Evolutionary conservation across 257 asterid species (phyloP).

Genomic region (Gynochthodes officinalis): DNA sequence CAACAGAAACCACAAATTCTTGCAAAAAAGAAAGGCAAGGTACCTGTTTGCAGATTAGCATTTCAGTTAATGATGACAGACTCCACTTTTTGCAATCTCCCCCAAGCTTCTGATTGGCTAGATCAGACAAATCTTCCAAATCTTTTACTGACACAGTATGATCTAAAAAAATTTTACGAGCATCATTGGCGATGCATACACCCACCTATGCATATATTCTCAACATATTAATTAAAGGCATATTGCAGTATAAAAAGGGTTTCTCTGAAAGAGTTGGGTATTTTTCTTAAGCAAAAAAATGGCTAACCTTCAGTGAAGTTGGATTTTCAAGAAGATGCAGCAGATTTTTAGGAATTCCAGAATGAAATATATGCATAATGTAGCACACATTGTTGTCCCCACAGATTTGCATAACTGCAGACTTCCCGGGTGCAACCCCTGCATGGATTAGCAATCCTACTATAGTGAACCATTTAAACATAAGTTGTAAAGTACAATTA

Average conservation of each 20-base stretch:
- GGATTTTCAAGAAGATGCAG: constrained; percentile 68
- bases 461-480: constrained; percentile 16
- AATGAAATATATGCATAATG: constrained; percentile 73
- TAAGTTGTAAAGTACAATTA: not conserved
- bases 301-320: constrained; percentile 57
- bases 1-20: not conserved
- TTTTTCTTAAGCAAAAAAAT: not conserved
- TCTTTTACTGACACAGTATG: constrained; percentile 49
- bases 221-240: constrained; percentile 9
- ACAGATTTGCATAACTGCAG: constrained; percentile 90
- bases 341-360: constrained; percentile 70
- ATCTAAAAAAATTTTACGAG: constrained; percentile 51
- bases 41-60: constrained; percentile 72
- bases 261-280: not conserved
- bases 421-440: constrained; percentile 85
- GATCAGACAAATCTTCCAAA: constrained; percentile 61
- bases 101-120: constrained; percentile 71
- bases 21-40: constrained; percentile 14
- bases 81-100: constrained; percentile 71
- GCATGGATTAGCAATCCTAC: constrained; percentile 21
- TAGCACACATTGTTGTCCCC: constrained; percentile 57
- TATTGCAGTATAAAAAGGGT: not conserved
- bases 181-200: constrained; percentile 63
- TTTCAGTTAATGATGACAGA: constrained; percentile 67
- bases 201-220: constrained; percentile 59